Percentiles rank a stretch among this genome's conserved stretches.
Evolutionary conservation across 1,284 basidiomycete species (phyloP).

Genomic region (Cutaneotrichosporon cyanovorans): DNA sequence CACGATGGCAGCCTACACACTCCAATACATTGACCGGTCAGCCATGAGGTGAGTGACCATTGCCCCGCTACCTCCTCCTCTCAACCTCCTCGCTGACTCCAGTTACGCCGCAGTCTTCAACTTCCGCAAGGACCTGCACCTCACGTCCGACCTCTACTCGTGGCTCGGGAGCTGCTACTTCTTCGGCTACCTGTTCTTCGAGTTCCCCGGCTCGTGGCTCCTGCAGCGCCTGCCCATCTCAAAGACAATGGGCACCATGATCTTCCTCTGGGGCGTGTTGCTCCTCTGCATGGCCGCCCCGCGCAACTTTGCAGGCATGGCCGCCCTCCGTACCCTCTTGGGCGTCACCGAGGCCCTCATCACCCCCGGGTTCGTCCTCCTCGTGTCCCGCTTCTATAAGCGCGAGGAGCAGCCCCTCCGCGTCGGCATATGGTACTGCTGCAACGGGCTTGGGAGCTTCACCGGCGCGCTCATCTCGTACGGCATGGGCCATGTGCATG

Average conservation of each 20-base stretch:
- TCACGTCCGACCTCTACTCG: slow-evolving; percentile 25
- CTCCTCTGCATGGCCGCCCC: slow-evolving; percentile 38
- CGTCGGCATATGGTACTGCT: slow-evolving; percentile 34
- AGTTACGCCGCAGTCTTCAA: slow-evolving; percentile 40
- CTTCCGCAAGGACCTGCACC: slow-evolving; percentile 30
- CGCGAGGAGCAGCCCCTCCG: slow-evolving; percentile 39
- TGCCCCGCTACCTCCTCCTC: neutral
- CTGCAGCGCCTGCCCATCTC: slow-evolving; percentile 30
- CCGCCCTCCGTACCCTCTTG: slow-evolving; percentile 33
- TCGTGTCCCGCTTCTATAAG: slow-evolving; percentile 39
- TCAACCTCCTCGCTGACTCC: neutral
- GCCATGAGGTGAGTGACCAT: slow-evolving; percentile 31
- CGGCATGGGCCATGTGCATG: slow-evolving; percentile 32
- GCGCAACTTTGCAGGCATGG: slow-evolving; percentile 32
- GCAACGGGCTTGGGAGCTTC: slow-evolving; percentile 31
- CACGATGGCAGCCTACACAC: slow-evolving; percentile 36
- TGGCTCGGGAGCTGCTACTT: slow-evolving; percentile 28
- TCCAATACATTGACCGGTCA: slow-evolving; percentile 43
- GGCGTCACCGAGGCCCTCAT: slow-evolving; percentile 38
- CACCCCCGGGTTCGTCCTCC: slow-evolving; percentile 41
- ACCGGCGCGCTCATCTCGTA: slow-evolving; percentile 32
- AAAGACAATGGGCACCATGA: slow-evolving; percentile 24
- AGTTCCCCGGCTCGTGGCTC: slow-evolving; percentile 26
- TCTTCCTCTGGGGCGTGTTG: slow-evolving; percentile 39
- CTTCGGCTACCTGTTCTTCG: slow-evolving; percentile 31